These are phyloP conservation scores for Biscogniauxia sp. DNA, from an alignment of 2,329 filamentous ascomycete species.

Conservation along the genomic window DNA sequence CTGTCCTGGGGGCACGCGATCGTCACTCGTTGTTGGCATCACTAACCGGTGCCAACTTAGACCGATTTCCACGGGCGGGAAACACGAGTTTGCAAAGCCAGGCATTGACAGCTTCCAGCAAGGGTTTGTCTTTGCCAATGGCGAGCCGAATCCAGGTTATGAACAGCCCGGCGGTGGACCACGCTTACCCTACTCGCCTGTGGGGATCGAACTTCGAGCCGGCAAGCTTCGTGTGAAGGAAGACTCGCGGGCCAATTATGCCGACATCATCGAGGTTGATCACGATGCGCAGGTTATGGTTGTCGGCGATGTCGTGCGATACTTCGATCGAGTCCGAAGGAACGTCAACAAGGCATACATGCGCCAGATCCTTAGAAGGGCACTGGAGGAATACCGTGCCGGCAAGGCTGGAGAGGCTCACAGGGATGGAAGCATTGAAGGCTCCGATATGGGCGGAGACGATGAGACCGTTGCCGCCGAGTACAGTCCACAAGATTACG, in stretches of 20 bases:
- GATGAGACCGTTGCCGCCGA: slow-evolving; percentile 10
- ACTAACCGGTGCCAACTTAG: slow-evolving; percentile 23
- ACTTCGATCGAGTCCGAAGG: slow-evolving; percentile 36
- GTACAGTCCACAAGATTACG: not conserved
- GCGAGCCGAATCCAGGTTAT: slow-evolving; percentile 30
- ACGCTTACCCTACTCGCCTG: slow-evolving; percentile 33
- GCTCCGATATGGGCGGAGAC: slow-evolving; percentile 4
- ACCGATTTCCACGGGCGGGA: slow-evolving; percentile 34
- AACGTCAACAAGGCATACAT: slow-evolving; percentile 39
- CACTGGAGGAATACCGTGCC: slow-evolving; percentile 34
- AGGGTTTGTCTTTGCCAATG: slow-evolving; percentile 35
- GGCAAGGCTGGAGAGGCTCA: slow-evolving; percentile 17
- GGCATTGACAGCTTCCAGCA: slow-evolving; percentile 37
- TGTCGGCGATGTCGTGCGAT: slow-evolving; percentile 35
- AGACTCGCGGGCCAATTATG: slow-evolving; percentile 37
- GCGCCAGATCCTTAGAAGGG: slow-evolving; percentile 35
- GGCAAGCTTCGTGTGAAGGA: slow-evolving; percentile 35
- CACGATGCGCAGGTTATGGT: slow-evolving; percentile 37
- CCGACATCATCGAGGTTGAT: slow-evolving; percentile 36
- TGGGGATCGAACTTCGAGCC: slow-evolving; percentile 34
- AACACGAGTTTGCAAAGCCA: slow-evolving; percentile 37
- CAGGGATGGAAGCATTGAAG: slow-evolving; percentile 4
- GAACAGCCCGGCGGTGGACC: slow-evolving; percentile 28
- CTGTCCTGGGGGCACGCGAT: not conserved
- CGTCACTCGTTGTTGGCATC: not conserved